phyloP scores from a whole-genome alignment of 768 basidiomycete genomes.

The Termitomyces bulborhizus region DNA sequence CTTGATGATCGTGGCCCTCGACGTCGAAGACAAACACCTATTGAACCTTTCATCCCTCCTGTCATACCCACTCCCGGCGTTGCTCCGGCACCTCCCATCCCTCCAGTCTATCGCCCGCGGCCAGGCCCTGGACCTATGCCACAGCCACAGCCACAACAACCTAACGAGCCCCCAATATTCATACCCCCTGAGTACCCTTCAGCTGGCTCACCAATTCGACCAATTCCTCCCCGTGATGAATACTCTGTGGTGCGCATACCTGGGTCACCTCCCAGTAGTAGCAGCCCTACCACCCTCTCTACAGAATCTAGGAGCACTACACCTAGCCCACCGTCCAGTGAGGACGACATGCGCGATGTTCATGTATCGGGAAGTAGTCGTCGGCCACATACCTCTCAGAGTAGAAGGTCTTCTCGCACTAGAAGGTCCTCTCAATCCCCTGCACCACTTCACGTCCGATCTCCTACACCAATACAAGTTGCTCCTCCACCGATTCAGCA shows the following conservation, averaged over 20 bases:
- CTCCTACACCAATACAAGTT: background rate
- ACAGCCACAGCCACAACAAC: constrained; percentile 8
- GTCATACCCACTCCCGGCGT: background rate
- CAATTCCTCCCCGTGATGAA: background rate
- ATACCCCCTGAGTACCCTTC: constrained; percentile 5
- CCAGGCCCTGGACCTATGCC: constrained; percentile 14
- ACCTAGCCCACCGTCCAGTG: background rate
- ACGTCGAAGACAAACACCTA: constrained; percentile 1
- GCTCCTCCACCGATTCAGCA: constrained; percentile 5
- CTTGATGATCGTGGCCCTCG: background rate
- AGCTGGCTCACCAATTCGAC: background rate
- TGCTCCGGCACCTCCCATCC: constrained; percentile 15
- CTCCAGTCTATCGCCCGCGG: constrained; percentile 4
- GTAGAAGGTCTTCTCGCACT: background rate
- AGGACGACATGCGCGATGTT: background rate
- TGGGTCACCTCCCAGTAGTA: background rate
- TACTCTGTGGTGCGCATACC: background rate
- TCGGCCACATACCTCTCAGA: background rate
- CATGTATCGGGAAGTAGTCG: background rate
- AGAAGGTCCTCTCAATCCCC: background rate
- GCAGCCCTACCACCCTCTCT: background rate
- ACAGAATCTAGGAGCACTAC: background rate
- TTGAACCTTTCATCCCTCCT: constrained; percentile 11
- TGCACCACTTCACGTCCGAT: background rate
- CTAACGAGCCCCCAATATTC: background rate